Percentiles rank a stretch among this genome's conserved stretches.
phyloP scores from a whole-genome alignment of 805 yeast species.

The Kluyveromyces aestuarii region DNA sequence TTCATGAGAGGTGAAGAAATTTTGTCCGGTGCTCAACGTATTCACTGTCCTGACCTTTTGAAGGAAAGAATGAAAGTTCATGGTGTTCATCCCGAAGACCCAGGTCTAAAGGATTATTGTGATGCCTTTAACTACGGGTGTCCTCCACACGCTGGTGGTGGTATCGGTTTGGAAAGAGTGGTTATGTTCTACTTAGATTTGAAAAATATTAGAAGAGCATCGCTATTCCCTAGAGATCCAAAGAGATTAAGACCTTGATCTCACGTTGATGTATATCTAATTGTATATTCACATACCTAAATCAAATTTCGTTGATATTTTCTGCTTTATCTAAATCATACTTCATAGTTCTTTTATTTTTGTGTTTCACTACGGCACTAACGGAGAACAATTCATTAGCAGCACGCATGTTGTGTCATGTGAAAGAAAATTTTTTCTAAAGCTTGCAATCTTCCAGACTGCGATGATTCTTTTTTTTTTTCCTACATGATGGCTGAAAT shows the following conservation, averaged over 20 bases:
- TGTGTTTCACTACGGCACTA: no score
- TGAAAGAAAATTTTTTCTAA: no score
- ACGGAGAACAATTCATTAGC: no score
- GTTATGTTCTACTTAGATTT: slow-evolving; percentile 96
- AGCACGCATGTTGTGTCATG: no score
- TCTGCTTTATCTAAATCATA: neutral
- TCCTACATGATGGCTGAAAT: no score
- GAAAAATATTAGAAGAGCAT: slow-evolving; percentile 97
- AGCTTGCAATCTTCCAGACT: no score
- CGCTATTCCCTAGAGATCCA: slow-evolving; percentile 98
- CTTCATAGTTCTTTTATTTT: neutral
- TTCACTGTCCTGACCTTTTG: slow-evolving; percentile 84
- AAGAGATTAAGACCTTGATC: slow-evolving; percentile 75
- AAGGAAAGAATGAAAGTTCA: slow-evolving; percentile 73
- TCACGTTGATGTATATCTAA: neutral
- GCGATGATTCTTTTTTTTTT: no score
- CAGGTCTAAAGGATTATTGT: slow-evolving; percentile 84
- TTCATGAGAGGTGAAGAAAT: slow-evolving; percentile 99
- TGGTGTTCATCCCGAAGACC: slow-evolving; percentile 69
- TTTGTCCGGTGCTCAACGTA: slow-evolving; percentile 98
- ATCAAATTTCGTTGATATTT: neutral
- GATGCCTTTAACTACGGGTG: slow-evolving; percentile 93
- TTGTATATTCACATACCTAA: neutral
- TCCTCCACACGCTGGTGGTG: slow-evolving; percentile 99
- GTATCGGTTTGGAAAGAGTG: slow-evolving; percentile 97